Conservation (phyloP, 2,329 filamentous ascomycete species). For the Penicillium glabrum region DNA sequence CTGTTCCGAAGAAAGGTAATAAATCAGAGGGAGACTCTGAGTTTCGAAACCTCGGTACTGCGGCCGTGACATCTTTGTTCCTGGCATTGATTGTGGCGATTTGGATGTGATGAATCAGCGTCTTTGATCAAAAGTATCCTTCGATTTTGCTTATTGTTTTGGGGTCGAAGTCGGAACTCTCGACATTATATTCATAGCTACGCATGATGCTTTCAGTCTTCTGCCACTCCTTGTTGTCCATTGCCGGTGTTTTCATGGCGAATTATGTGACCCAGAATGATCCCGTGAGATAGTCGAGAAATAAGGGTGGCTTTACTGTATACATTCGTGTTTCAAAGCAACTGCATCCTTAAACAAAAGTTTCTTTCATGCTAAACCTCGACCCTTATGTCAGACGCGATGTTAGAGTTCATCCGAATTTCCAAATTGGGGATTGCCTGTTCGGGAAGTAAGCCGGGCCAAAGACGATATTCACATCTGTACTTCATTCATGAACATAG, state of each 20-base stretch:
- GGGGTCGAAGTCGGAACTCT: conserved; percentile 1
- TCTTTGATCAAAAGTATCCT: not conserved
- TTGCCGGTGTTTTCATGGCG: not conserved
- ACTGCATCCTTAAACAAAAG: not conserved
- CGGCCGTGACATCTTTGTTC: conserved; percentile 20
- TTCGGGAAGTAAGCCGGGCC: not conserved
- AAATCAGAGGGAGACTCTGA: conserved; percentile 21
- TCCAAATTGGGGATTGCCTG: not conserved
- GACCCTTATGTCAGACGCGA: not conserved
- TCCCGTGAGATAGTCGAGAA: not conserved
- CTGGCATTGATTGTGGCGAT: conserved; percentile 22
- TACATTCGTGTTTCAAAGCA: not conserved
- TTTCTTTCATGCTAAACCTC: not conserved
- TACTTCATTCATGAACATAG: not conserved
- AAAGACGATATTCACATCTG: not conserved
- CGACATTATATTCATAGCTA: conserved; percentile 13
- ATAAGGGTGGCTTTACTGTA: not conserved
- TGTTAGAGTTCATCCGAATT: not conserved
- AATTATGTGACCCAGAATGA: not conserved
- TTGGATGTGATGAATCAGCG: conserved; percentile 15
- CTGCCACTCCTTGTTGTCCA: conserved; percentile 4
- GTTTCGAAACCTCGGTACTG: conserved; percentile 17
- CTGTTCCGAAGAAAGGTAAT: conserved; percentile 2
- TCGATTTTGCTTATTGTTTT: not conserved
- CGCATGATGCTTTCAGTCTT: not conserved